Evolutionary conservation across 768 basidiomycete genomes (phyloP).

Genomic region (Calocera viscosa): DNA sequence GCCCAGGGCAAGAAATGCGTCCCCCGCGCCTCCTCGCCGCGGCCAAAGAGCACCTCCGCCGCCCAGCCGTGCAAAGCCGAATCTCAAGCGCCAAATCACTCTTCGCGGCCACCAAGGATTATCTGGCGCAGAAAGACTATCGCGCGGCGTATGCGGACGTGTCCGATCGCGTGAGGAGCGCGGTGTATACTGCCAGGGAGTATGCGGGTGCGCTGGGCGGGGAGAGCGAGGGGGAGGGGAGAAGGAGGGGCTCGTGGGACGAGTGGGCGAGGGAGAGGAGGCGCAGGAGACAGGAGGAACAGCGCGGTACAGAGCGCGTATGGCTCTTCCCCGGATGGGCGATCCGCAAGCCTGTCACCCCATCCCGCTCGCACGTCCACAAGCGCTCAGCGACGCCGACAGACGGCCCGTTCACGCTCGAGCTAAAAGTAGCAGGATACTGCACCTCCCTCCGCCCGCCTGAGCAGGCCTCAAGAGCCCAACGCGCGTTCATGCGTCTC

Average conservation of each 20-base stretch:
- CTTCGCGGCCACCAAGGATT: slow-evolving; percentile 36
- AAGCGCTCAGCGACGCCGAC: too few species aligned
- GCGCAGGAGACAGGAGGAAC: slow-evolving; percentile 20
- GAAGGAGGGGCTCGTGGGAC: slow-evolving; percentile 36
- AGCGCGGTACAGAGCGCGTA: slow-evolving; percentile 34
- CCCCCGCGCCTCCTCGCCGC: background rate
- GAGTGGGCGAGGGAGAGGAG: slow-evolving; percentile 55
- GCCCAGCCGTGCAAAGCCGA: background rate
- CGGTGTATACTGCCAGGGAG: background rate
- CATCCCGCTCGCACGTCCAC: background rate
- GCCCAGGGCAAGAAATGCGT: background rate
- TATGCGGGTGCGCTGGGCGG: background rate
- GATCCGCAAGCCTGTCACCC: slow-evolving; percentile 35
- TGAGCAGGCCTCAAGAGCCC: slow-evolving; percentile 55
- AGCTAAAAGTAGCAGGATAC: slow-evolving; percentile 66
- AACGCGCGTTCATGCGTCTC: slow-evolving; percentile 59
- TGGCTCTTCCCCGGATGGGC: slow-evolving; percentile 77
- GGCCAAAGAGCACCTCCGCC: background rate
- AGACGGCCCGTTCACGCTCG: slow-evolving; percentile 53
- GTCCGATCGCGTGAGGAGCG: slow-evolving; percentile 11
- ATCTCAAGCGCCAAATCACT: slow-evolving; percentile 18
- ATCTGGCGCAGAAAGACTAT: slow-evolving; percentile 37
- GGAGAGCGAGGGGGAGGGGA: background rate
- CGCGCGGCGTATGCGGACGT: slow-evolving; percentile 21
- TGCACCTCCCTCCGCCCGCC: slow-evolving; percentile 48